Conservation (phyloP, 2,329 filamentous ascomycete genomes). For the Pestalotiopsis fici region DNA sequence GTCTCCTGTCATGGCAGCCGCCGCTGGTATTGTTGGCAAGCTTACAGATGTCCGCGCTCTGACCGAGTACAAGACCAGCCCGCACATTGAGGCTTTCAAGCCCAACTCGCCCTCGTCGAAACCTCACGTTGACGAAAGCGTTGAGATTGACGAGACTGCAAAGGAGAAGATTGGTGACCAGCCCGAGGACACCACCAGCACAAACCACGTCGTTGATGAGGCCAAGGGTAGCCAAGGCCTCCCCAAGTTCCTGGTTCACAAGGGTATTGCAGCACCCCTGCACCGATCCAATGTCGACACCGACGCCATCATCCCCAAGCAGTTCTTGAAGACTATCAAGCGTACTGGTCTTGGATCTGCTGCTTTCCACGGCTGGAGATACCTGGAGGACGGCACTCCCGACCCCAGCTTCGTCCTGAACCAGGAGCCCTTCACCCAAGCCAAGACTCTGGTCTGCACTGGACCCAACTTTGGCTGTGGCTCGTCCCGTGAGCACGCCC, state of each 20-base stretch:
- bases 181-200: conserved; percentile 64
- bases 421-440: conserved; percentile 77
- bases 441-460: conserved; percentile 90
- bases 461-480: conserved; percentile 96
- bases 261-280: conserved; percentile 85
- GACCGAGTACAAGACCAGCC: conserved; percentile 58
- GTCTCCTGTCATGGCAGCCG: conserved; percentile 96
- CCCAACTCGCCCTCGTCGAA: conserved; percentile 34
- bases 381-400: conserved; percentile 70
- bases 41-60: conserved; percentile 89
- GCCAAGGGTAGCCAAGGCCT: conserved; percentile 63
- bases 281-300: conserved; percentile 93
- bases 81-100: conserved; percentile 60
- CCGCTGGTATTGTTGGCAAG: conserved; percentile 85
- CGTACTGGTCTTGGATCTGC: conserved; percentile 88
- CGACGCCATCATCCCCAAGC: conserved; percentile 99
- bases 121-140: conserved; percentile 54
- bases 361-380: conserved; percentile 85
- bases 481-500: conserved; percentile 89
- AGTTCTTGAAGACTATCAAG: conserved; percentile 99
- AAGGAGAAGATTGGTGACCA: conserved; percentile 56
- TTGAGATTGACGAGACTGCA: conserved; percentile 51
- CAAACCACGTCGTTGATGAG: conserved; percentile 58
- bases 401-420: conserved; percentile 88
- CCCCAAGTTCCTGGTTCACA: conserved; percentile 80